Evolutionary conservation across 2,329 filamentous ascomycete species (phyloP), one percentile per base, ranked within the genome.

Genomic region (Tolypocladium nubicola): DNA sequence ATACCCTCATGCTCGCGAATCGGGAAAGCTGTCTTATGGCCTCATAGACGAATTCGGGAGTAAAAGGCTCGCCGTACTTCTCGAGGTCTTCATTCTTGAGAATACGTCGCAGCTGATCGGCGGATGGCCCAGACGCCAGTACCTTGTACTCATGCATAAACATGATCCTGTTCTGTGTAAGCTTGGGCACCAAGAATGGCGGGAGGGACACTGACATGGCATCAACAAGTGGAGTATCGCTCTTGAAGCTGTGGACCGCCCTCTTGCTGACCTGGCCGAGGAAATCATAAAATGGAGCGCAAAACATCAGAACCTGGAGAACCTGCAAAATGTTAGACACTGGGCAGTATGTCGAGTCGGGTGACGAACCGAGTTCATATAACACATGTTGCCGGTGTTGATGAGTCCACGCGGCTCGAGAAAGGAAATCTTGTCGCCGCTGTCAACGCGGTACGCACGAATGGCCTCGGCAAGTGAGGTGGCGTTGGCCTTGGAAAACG

Each of bases 341-440:
- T 30, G 14, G 14, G 9, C 19, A 21, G 4, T 14, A 8, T 35
- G 10, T 52, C 6, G 7, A 35, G 56, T 13, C 6, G 11, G 8
- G 19, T 39, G n/a, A 76, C 89, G 75, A 80, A 96, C 93, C 61
- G 94, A 97, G 77, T 97, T 99, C 94, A 99, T 97, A 75, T 99
- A 99, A 74, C 94, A 99, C 89, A 97, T 95, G 70, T 99, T 97
- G 54, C 94, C 94, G 45, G 93, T 95, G 74, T 99, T 99, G 64
- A 96, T 89, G 67, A 99, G 81, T 53, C 94, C 94, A 63, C 93
- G 84, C 54, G 94, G 94, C 73, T 97, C 90, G 54, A 99, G 80
- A 67, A 97, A 97, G 21, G 88, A 79, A 63, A 93, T 77, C 65
- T 87, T 89, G 38, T 82, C 76, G 41, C 80, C 79, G 41, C 79